Evolutionary conservation across 2,329 filamentous ascomycete species (phyloP).

Genomic region (Aspergillus sp.): DNA sequence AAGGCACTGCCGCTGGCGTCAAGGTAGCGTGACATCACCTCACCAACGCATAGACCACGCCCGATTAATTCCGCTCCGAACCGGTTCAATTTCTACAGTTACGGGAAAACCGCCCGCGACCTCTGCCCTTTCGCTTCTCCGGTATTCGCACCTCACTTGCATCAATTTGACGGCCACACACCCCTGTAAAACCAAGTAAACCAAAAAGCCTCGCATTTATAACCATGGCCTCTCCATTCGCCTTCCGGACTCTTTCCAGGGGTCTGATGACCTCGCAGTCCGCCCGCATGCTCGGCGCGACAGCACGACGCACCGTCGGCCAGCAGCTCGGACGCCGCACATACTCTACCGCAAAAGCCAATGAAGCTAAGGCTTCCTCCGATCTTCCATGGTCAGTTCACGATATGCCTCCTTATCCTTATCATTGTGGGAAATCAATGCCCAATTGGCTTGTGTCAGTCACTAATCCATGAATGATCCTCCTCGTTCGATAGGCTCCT

Average conservation of each 20-base stretch:
- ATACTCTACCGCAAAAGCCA: constrained; percentile 36
- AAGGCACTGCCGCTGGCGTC: no score
- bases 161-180: background rate
- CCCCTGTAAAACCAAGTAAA: background rate
- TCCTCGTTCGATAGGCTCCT: constrained; percentile 34
- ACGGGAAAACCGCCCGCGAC: no score
- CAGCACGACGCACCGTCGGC: constrained; percentile 24
- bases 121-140: no score
- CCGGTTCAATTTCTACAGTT: background rate
- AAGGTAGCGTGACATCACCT: constrained; percentile 6
- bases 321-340: constrained; percentile 38
- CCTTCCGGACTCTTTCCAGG: constrained; percentile 25
- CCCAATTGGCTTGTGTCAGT: no score
- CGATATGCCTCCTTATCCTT: no score
- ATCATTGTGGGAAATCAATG: no score
- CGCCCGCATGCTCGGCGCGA: constrained; percentile 3
- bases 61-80: constrained; percentile 9
- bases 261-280: constrained; percentile 19
- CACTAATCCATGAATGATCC: background rate
- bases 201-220: background rate
- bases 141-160: background rate
- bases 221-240: constrained; percentile 19
- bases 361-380: constrained; percentile 24
- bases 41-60: constrained; percentile 3
- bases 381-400: constrained; percentile 44